Evolutionary conservation across 805 yeast genomes (phyloP).

Genomic region (Wickerhamomyces kurtzmanii): DNA sequence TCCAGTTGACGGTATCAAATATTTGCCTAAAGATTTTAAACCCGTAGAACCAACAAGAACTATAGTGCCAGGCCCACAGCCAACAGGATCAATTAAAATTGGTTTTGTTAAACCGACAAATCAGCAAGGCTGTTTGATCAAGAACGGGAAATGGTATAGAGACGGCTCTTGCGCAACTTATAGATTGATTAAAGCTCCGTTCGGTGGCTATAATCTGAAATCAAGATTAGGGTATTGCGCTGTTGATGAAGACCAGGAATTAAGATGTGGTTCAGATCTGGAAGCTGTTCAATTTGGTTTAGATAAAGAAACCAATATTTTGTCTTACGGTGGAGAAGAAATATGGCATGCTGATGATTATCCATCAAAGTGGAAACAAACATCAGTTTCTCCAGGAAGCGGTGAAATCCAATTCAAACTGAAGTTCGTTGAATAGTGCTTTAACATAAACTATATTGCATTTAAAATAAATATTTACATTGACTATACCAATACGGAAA

Average conservation of each 20-base stretch:
- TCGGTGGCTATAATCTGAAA: slow-evolving; percentile 64
- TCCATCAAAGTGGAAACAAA: slow-evolving; percentile 30
- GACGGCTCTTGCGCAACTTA: slow-evolving; percentile 81
- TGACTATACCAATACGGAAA: too few species aligned
- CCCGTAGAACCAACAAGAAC: slow-evolving; percentile 14
- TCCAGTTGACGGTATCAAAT: slow-evolving; percentile 59
- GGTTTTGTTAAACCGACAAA: slow-evolving; percentile 43
- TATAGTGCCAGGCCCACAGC: slow-evolving; percentile 15
- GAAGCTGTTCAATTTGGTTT: slow-evolving; percentile 23
- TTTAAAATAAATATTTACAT: too few species aligned
- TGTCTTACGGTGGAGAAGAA: slow-evolving; percentile 8
- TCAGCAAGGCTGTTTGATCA: slow-evolving; percentile 69
- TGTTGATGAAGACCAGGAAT: slow-evolving; percentile 19
- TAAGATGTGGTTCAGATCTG: slow-evolving; percentile 45
- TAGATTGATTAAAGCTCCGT: slow-evolving; percentile 42
- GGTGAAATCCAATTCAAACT: slow-evolving; percentile 27
- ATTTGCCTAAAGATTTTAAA: slow-evolving; percentile 46
- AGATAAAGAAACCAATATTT: slow-evolving; percentile 3
- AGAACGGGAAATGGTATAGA: slow-evolving; percentile 78
- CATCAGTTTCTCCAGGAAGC: slow-evolving; percentile 35
- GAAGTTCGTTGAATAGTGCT: too few species aligned
- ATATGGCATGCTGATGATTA: slow-evolving; percentile 7
- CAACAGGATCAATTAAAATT: slow-evolving; percentile 7
- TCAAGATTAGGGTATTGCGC: slow-evolving; percentile 74
- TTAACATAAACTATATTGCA: too few species aligned